Evolutionary conservation across 2,329 filamentous ascomycete species (phyloP).

Genomic region (Rhynchosporium agropyri): DNA sequence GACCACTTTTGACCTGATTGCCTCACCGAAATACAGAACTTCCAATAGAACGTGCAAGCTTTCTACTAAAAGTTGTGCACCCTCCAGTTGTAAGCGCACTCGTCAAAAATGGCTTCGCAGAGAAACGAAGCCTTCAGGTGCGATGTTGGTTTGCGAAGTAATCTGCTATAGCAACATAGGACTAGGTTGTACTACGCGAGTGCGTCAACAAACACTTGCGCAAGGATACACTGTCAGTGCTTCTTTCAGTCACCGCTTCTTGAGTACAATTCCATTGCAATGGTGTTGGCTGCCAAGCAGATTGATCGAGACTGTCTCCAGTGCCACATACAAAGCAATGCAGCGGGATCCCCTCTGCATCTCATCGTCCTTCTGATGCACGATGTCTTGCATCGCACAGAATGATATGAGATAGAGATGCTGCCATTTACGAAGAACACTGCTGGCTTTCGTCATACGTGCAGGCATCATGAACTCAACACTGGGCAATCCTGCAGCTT

Average conservation of each 20-base stretch:
- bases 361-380: not conserved
- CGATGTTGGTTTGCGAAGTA: conserved; percentile 2
- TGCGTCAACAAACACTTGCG: not conserved
- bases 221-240: not conserved
- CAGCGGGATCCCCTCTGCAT: not conserved
- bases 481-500: conserved; percentile 13
- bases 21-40: conserved; percentile 1
- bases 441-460: conserved; percentile 13
- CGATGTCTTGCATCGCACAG: not conserved
- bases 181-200: not conserved
- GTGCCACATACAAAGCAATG: not conserved
- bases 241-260: not conserved
- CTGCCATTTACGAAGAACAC: conserved; percentile 7
- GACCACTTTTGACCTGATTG: conserved; percentile 7
- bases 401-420: not conserved
- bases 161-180: not conserved
- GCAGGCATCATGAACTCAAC: not conserved
- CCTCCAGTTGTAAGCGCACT: conserved; percentile 1
- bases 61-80: not conserved
- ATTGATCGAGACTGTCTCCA: not conserved
- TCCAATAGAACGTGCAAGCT: not conserved
- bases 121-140: not conserved
- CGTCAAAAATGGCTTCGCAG: not conserved
- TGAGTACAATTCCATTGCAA: not conserved
- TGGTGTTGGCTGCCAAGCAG: no score